Base-by-base conservation (phyloP, 805 yeast genomes). In the Danielia reshetovae region DNA sequence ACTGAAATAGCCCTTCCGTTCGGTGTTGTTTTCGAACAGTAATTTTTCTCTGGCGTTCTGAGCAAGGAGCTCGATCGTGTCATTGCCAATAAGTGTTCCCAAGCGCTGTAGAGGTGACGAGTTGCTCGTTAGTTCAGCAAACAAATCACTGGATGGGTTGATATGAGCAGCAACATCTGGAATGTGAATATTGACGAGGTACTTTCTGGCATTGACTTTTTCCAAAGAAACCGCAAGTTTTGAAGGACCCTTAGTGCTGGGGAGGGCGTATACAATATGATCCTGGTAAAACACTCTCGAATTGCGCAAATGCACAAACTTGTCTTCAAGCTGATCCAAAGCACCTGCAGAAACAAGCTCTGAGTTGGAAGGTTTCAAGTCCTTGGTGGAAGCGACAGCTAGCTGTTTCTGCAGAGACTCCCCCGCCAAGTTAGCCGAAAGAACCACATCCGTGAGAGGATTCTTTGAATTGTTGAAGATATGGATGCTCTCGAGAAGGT, bases 161-260 rank as follows among this genome's bases (percentile, higher is more conserved):
- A 68, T 23, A 30, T 48, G 57, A 1, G 70, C 49, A 7, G 60
- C 60, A 4, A 66, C 34, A 43, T 71, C 75, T 3, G 73, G 70
- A 7, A 71, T 43, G 43, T 71, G 75, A 6, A 71, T 36, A 34
- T 64, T 60, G 8, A 70, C 32, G 4, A 41, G 29, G 36, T 60
- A 58, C 34, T 60, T 61, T 25, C 72, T 44, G 8, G 65, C 42
- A 41, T 61, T 65, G 29, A 59, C 39, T 32, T 59, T 57, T 29
- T 57, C 64, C 21, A 68, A 34, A 1, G 75, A 70, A 1, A 69
- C 40, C 1, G 60, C 72, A 15, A 43, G 9, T 29, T 28, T 32
- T 8, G 34, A 23, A 9, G 22, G 9, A 5, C 28, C 28, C 5
- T 16, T 30, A 17, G 17, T 17, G 9, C 36, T 62, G 12, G 61